Percentiles rank a stretch among this genome's conserved stretches.
Evolutionary conservation across 306 rosid species (phyloP).

Genomic region (Elaeagnus macrophylla): DNA sequence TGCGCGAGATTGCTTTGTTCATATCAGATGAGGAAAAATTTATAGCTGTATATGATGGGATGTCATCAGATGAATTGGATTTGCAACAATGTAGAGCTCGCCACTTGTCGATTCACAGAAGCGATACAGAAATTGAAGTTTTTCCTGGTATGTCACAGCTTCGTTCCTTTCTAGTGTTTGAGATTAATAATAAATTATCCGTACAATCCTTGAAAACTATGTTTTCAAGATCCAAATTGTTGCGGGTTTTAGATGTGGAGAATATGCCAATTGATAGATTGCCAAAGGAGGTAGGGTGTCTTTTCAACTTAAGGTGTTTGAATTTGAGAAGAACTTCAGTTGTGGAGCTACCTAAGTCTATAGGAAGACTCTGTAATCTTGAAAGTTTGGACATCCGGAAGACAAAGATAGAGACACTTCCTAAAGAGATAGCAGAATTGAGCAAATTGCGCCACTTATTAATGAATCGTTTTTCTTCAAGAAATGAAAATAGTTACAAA

Average conservation of each 20-base stretch:
- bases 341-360: constrained; percentile 11
- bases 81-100: neutral
- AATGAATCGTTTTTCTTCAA: neutral
- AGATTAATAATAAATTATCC: neutral
- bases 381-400: constrained; percentile 13
- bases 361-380: constrained; percentile 12
- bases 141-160: constrained; percentile 1
- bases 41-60: neutral
- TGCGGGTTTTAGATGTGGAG: constrained; percentile 13
- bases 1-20: constrained; percentile 14
- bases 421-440: constrained; percentile 1
- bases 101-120: constrained; percentile 4
- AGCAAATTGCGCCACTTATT: constrained; percentile 10
- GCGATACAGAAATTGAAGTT: neutral
- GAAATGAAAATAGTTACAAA: neutral
- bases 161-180: constrained; percentile 8
- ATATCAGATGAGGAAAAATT: constrained; percentile 10
- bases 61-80: neutral
- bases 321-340: constrained; percentile 11
- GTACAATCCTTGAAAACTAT: neutral
- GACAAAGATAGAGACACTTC: constrained; percentile 3
- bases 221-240: constrained; percentile 4
- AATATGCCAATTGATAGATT: neutral
- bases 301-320: constrained; percentile 19
- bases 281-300: constrained; percentile 4